Evolutionary conservation across 305 asterid genomes (phyloP), one percentile per base, ranked within the genome.

Genomic region (Rubia tinctorum): DNA sequence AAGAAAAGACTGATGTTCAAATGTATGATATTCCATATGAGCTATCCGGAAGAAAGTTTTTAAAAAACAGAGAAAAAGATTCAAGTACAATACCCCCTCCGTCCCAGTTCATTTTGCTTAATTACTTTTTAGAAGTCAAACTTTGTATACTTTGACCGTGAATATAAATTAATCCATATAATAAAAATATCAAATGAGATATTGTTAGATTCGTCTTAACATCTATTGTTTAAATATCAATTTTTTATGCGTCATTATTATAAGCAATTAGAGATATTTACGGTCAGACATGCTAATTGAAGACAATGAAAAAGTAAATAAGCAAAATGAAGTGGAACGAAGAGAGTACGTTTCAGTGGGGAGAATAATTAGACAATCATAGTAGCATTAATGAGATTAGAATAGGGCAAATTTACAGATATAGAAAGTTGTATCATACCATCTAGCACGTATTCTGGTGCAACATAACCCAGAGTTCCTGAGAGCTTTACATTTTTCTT

Each of bases 401-500:
- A 22, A 39, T 39, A 68, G 69, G 68, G 53, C 17, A 67, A 78
- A 45, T 80, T 22, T 44, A 25, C 27, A 64, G 30, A 53, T n/a
- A 59, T 47, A 43, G 37, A 37, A 37, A 64, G 71, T 40, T 71
- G 42, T 63, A 58, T 30, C 86, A 72, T 90, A 91, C 97, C 97
- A 75, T 93, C 96, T 55, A 86, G 76, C 51, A 93, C 85, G 79
- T 93, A 91, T 84, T 91, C 98, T 7, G 98, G 98, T 73, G 97
- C 97, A 71, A 91, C 92, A 78, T 91, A 91, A 40, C 97, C 98
- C 83, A 88, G 78, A 70, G 96, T 88, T 82, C 97, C 97, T 1
- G 98, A 87, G 84, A 91, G 85, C 85, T 88, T 91, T 68, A 88
- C 75, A 59, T 58, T 87, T 66, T 74, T 77, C 80, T 84, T 88